Evolutionary conservation across 208 protist genomes (phyloP), one percentile per base, ranked within the genome.

Genomic region (Herpetomonas muscarum): DNA sequence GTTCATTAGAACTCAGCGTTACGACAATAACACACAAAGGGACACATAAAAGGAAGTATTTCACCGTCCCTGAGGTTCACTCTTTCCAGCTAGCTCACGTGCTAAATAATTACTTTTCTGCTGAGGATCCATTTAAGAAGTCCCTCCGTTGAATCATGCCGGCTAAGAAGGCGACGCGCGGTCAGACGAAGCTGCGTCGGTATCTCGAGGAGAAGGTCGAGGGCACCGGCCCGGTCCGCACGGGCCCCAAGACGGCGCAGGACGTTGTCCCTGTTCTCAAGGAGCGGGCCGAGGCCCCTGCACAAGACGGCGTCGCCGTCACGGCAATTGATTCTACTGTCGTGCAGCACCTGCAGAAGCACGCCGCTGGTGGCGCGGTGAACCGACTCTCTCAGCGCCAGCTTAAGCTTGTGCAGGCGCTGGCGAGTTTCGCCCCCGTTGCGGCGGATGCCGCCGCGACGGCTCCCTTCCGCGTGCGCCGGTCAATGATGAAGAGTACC

Each of bases 231-330:
- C 6, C 6, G 34, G 34, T 13, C 15, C 28, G 73, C n/a, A 73
- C 74, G 30, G 61, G 67, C 41, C 29, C 58, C n/a, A 90, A 80
- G 64, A 60, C 67, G 22, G 61, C 71, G 6, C 51, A 45, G 1
- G 79, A 90, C 34, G 64, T 90, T n/a, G 79, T 85, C 3, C 83
- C 83, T 6, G 70, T 77, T 0, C 78, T 90, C 22, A 60, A 62
- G 25, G 25, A 36, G 22, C 21, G 44, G 46, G 15, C 4, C 41
- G 12, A 41, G 39, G 13, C 25, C 54, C 22, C 29, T 17, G 4
- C 4, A 36, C 1, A 28, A 29, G 7, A 52, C 7, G 17, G 22
- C 21, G 29, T 28, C 55, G 21, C 21, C 54, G 10, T 22, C 52
- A 44, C 13, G 32, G n/a, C n/a, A n/a, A 44, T 12, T 39, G 30